Evolutionary conservation across 2,329 filamentous ascomycete species (phyloP).

Genomic region (Trichoderma cornu-damae): DNA sequence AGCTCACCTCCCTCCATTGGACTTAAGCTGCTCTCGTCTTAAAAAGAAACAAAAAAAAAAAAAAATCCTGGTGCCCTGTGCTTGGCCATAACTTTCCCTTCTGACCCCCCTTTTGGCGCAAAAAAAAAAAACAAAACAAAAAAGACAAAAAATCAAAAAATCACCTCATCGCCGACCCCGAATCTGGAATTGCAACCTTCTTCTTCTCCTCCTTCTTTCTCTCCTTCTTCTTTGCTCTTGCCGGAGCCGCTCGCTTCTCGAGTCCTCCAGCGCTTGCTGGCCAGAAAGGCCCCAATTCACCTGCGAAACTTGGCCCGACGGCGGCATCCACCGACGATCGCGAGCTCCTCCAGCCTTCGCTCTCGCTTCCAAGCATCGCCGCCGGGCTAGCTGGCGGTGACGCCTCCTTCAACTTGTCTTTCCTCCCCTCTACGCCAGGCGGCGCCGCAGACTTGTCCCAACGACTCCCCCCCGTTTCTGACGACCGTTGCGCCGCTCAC

Average conservation of each 20-base stretch:
- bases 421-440: conserved; percentile 33
- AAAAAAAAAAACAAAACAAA: no score
- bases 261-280: background rate
- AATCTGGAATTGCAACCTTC: background rate
- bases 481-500: conserved; percentile 54
- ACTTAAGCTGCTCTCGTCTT: background rate
- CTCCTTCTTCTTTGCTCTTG: background rate
- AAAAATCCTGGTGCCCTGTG: background rate
- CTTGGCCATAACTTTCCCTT: background rate
- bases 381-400: conserved; percentile 37
- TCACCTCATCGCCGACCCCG: conserved; percentile 1
- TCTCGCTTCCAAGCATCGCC: conserved; percentile 26
- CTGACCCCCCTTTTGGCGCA: conserved; percentile 1
- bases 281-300: background rate
- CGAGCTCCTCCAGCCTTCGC: background rate
- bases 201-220: background rate
- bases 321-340: background rate
- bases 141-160: no score
- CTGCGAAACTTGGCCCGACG: background rate
- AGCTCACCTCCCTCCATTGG: background rate
- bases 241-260: background rate
- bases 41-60: no score
- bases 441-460: conserved; percentile 44
- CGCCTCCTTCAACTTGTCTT: conserved; percentile 43
- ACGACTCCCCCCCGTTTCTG: conserved; percentile 37